These are phyloP conservation scores for Voacanga thouarsii DNA, from an alignment of 257 asterid genomes.

Conservation along the genomic window DNA sequence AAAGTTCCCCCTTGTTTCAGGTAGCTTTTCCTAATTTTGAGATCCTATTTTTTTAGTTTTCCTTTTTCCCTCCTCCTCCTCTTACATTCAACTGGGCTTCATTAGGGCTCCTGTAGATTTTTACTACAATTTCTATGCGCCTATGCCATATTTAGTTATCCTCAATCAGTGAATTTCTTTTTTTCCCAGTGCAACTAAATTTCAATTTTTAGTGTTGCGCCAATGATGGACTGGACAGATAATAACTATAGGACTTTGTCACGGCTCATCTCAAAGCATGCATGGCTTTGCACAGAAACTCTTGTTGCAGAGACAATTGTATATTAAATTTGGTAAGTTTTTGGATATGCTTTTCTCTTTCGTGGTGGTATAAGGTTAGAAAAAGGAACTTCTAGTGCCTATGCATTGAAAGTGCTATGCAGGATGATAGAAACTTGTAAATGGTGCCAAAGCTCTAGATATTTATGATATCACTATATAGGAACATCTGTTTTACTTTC, in stretches of 20 bases:
- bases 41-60: background rate
- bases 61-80: background rate
- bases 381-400: background rate
- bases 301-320: conserved; percentile 96
- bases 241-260: conserved; percentile 89
- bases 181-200: background rate
- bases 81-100: background rate
- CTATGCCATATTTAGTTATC: conserved; percentile 14
- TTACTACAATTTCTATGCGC: conserved; percentile 37
- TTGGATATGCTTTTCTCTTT: background rate
- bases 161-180: background rate
- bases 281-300: conserved; percentile 96
- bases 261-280: conserved; percentile 73
- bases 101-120: background rate
- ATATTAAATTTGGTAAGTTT: conserved; percentile 64
- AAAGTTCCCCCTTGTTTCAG: conserved; percentile 95
- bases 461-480: background rate
- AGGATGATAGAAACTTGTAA: background rate
- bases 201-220: conserved; percentile 66
- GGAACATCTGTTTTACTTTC: background rate
- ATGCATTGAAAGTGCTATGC: background rate
- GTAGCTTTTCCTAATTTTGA: conserved; percentile 34
- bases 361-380: background rate
- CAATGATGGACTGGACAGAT: conserved; percentile 97
- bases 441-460: background rate